phyloP scores from a whole-genome alignment of 2,329 filamentous ascomycete species.

The Aspergillus tamarii region DNA sequence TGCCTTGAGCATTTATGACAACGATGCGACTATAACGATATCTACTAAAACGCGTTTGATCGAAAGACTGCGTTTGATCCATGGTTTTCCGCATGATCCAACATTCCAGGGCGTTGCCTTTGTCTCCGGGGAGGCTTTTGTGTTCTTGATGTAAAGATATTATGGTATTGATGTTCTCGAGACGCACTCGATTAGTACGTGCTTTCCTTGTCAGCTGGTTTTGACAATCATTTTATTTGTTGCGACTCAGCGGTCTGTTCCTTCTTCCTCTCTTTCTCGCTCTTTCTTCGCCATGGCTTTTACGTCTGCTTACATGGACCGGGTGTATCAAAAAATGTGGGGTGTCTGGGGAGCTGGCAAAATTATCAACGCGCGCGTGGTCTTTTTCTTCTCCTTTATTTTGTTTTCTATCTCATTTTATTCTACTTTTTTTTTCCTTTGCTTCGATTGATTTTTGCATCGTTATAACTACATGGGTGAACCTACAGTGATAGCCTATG shows the following conservation, averaged over 20 bases:
- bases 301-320: not conserved
- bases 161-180: constrained; percentile 18
- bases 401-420: constrained; percentile 22
- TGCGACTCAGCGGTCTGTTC: constrained; percentile 10
- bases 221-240: constrained; percentile 8
- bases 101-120: constrained; percentile 20
- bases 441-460: constrained; percentile 17
- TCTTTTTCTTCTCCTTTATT: constrained; percentile 16
- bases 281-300: constrained; percentile 2
- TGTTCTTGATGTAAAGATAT: constrained; percentile 22
- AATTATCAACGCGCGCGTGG: constrained; percentile 15
- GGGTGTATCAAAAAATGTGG: constrained; percentile 2
- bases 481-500: constrained; percentile 8
- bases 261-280: constrained; percentile 16
- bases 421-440: constrained; percentile 17
- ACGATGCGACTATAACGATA: not conserved
- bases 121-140: constrained; percentile 11
- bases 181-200: constrained; percentile 12
- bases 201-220: constrained; percentile 13
- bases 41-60: not conserved
- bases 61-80: not conserved
- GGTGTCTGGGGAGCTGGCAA: constrained; percentile 19
- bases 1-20: not conserved
- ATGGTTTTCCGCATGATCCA: constrained; percentile 3
- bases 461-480: constrained; percentile 5